Evolutionary conservation across 495 filamentous ascomycete genomes (phyloP), one percentile per base, ranked within the genome.

Genomic region (Penicillium pulvis): DNA sequence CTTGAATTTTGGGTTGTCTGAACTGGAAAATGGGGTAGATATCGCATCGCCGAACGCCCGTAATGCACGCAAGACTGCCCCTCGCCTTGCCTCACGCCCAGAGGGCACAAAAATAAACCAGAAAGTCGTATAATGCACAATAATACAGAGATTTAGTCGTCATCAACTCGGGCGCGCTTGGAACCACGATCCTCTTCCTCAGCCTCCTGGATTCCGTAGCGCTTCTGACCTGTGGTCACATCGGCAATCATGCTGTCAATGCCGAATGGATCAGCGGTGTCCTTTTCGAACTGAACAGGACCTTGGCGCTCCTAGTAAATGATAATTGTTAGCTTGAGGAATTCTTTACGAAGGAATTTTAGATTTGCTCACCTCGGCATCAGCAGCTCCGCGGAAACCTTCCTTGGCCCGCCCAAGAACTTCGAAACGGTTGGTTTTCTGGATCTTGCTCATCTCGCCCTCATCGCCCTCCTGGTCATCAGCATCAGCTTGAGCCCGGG

Each of bases 231-330:
- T 20, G 73, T 76, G 60, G 73, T 87, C 70, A 90, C 91, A 71
- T 96, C 90, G 24, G 80, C 83, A 68, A 99, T 88, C 80, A 98
- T 95, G 65, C 88, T 90, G 64, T 96, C 91, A 57, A 98, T 92
- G 31, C 92, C 89, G 64, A 98, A 98, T 7, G 92, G 91, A 76
- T 97, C 93, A 17, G 81, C 82, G 4, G 79, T 82, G 61, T 97
- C 94, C 75, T 94, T 96, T 77, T 98, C 94, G 69, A 99, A 99
- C 69, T 96, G 91, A n/a, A 99, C 94, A 2, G 95, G 94, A 20
- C 94, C 94, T 44, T 92, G 89, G 58, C 90, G 82, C 46, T 78
- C 87, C 87, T 90, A 56, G 36, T 30, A 44, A 31, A 51, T 9
- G 51, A 36, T 23, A 56, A n/a, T n/a, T 7, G 35, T 74, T 75